Conservation (phyloP, 495 filamentous ascomycete species). For the Baudoinia panamericana region DNA sequence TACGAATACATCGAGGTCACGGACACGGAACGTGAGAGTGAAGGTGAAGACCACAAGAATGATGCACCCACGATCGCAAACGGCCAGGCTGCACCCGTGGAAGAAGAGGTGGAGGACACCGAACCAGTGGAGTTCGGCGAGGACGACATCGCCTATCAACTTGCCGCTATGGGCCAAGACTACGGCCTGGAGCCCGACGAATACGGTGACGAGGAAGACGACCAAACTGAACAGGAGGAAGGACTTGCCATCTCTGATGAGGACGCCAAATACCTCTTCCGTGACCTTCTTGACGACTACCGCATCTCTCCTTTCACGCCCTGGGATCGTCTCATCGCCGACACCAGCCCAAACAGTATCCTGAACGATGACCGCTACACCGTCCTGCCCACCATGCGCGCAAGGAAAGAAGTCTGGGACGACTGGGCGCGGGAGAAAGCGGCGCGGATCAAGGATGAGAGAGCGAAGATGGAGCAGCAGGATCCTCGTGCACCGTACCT, state of each 20-base stretch:
- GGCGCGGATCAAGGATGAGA: constrained; percentile 52
- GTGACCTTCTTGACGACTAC: constrained; percentile 71
- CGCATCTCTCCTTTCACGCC: constrained; percentile 76
- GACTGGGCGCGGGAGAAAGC: constrained; percentile 69
- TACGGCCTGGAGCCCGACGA: constrained; percentile 60
- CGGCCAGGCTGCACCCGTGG: too few relatives aligned
- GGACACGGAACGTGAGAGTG: constrained; percentile 31
- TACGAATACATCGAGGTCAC: constrained; percentile 84
- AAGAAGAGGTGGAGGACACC: constrained; percentile 34
- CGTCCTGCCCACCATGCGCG: constrained; percentile 63
- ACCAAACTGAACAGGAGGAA: constrained; percentile 59
- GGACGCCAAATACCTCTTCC: constrained; percentile 50
- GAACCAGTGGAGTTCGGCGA: constrained; percentile 81
- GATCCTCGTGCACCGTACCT: constrained; percentile 80
- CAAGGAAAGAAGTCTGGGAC: constrained; percentile 66
- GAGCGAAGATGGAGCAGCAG: constrained; percentile 63
- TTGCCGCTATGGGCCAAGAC: constrained; percentile 72
- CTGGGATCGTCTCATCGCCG: constrained; percentile 77
- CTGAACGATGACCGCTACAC: constrained; percentile 80
- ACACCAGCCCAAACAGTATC: constrained; percentile 46
- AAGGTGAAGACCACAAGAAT: constrained; percentile 11
- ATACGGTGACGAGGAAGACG: constrained; percentile 51
- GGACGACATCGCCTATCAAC: constrained; percentile 85
- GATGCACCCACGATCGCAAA: constrained; percentile 7
- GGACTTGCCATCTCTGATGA: constrained; percentile 29